Conservation (phyloP, 441 rosid species). For the Pelargonium hybrid region DNA sequence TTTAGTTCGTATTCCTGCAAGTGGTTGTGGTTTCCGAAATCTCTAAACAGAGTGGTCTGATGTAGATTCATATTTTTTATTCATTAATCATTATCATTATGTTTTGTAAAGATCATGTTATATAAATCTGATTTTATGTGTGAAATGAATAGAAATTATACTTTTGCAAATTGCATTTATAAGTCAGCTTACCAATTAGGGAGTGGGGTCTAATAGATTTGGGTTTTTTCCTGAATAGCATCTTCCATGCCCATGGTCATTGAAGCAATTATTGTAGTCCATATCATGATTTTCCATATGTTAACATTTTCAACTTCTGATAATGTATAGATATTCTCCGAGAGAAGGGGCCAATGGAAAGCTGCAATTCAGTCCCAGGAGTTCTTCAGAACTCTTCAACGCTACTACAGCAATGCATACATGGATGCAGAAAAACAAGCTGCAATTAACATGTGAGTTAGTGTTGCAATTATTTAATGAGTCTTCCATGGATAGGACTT, state of each 20-base stretch:
- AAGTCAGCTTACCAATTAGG: too few relatives aligned
- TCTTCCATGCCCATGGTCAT: background rate
- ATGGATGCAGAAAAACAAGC: constrained; percentile 96
- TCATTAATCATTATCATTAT: background rate
- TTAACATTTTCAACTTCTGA: constrained; percentile 14
- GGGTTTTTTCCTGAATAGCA: too few relatives aligned
- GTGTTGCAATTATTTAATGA: background rate
- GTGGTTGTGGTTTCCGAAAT: background rate
- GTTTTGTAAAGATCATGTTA: background rate
- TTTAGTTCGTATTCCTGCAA: constrained; percentile 2
- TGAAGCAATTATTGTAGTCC: background rate
- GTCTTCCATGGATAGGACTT: background rate
- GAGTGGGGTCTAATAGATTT: too few relatives aligned
- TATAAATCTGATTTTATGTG: background rate
- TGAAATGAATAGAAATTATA: too few relatives aligned
- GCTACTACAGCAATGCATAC: constrained; percentile 91
- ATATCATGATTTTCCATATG: background rate
- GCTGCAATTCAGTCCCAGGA: constrained; percentile 99
- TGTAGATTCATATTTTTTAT: background rate
- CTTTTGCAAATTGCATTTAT: too few relatives aligned
- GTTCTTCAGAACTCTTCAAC: constrained; percentile 94
- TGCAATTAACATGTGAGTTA: constrained; percentile 80
- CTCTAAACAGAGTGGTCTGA: background rate
- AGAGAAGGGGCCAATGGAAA: constrained; percentile 98
- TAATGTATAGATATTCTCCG: constrained; percentile 60